Conservation (phyloP, 1,139 yeast genomes). For the Kodamaea arcana region DNA sequence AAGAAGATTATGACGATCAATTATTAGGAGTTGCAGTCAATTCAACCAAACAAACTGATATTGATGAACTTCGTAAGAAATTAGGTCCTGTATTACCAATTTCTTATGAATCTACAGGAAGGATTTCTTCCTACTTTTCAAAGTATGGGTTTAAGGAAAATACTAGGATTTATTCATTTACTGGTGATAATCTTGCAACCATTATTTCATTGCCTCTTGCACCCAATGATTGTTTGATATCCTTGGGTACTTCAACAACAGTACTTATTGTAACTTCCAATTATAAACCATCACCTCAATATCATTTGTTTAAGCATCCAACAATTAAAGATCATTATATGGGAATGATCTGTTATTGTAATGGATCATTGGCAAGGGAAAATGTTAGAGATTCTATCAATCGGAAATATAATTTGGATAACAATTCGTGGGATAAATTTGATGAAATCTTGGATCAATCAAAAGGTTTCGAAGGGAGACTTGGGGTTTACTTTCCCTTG, state of each 20-base stretch:
- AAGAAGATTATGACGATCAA: conserved; percentile 49
- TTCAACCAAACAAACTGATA: conserved; percentile 35
- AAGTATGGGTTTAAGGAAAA: conserved; percentile 58
- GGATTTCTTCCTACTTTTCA: conserved; percentile 56
- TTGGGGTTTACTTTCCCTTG: conserved; percentile 82
- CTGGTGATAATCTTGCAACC: conserved; percentile 92
- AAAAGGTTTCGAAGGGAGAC: conserved; percentile 34
- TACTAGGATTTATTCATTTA: conserved; percentile 64
- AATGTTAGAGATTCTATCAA: conserved; percentile 64
- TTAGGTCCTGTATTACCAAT: conserved; percentile 52
- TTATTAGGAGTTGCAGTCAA: conserved; percentile 53
- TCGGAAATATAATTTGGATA: conserved; percentile 26
- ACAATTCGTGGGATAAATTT: conserved; percentile 60
- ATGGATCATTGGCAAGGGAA: conserved; percentile 87
- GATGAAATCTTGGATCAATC: conserved; percentile 48
- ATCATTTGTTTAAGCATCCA: conserved; percentile 85
- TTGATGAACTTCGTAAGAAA: conserved; percentile 39
- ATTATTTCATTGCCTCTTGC: conserved; percentile 75
- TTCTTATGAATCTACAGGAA: conserved; percentile 38
- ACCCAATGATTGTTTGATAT: conserved; percentile 72
- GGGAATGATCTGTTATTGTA: conserved; percentile 96
- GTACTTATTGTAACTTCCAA: conserved; percentile 75
- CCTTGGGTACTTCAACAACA: conserved; percentile 89
- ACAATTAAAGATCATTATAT: conserved; percentile 71
- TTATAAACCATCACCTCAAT: conserved; percentile 74